These are phyloP conservation scores for Microbotryum intermedium DNA, from an alignment of 1,284 basidiomycete genomes.

Conservation along the genomic window DNA sequence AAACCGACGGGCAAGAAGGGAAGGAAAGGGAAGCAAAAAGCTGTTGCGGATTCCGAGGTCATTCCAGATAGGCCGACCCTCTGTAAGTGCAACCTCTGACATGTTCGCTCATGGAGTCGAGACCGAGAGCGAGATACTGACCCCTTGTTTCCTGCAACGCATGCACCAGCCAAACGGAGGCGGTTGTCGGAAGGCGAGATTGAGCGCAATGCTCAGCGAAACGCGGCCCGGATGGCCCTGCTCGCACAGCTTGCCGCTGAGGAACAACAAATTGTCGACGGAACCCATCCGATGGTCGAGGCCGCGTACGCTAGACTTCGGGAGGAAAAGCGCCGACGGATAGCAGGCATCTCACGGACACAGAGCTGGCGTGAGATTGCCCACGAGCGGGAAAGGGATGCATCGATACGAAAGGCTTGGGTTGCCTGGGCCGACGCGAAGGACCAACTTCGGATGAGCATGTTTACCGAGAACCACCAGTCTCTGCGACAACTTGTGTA, in stretches of 20 bases:
- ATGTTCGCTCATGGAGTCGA: too few relatives aligned
- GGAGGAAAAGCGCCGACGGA: slow-evolving; percentile 9
- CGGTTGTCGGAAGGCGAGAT: slow-evolving; percentile 2
- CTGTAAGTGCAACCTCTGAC: too few relatives aligned
- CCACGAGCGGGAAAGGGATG: slow-evolving; percentile 3
- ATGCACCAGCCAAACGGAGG: slow-evolving; percentile 15
- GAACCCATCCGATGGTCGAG: slow-evolving; percentile 18
- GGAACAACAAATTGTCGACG: slow-evolving; percentile 3
- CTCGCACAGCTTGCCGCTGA: slow-evolving; percentile 18
- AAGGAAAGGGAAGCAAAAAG: too few relatives aligned
- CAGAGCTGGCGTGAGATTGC: neutral
- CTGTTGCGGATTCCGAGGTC: too few relatives aligned
- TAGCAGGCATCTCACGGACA: too few relatives aligned
- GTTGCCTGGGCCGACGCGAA: slow-evolving; percentile 16
- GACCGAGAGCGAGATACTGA: slow-evolving; percentile 1
- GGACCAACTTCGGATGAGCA: slow-evolving; percentile 11
- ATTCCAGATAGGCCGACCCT: too few relatives aligned
- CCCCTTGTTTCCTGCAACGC: neutral
- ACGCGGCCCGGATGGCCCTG: neutral
- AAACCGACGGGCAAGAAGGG: too few relatives aligned
- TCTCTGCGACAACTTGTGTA: slow-evolving; percentile 11
- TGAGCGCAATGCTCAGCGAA: slow-evolving; percentile 4
- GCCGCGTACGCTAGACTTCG: neutral
- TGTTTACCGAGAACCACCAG: slow-evolving; percentile 18
- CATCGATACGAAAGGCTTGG: slow-evolving; percentile 3